Conservation (phyloP, 306 rosid genomes). For the Cucumis hystrix region DNA sequence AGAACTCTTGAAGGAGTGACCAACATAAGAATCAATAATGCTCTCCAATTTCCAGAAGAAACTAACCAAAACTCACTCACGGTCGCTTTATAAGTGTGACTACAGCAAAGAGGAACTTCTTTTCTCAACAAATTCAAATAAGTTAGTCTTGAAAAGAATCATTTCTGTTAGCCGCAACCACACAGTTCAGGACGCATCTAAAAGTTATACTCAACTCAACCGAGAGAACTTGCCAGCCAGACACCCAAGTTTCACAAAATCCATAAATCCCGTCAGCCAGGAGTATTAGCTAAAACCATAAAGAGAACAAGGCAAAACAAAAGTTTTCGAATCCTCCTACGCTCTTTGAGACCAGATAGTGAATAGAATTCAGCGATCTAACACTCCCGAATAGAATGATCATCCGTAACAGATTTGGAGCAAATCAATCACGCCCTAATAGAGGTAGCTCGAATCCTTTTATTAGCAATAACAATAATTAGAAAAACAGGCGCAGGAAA, state of each 20-base stretch:
- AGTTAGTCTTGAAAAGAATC: neutral
- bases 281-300: neutral
- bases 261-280: neutral
- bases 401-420: neutral
- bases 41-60: neutral
- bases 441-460: neutral
- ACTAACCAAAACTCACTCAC: neutral
- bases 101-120: neutral
- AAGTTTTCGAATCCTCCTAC: neutral
- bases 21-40: neutral
- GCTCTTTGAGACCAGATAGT: neutral
- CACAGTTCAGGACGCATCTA: neutral
- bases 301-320: neutral
- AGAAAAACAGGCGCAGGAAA: neutral
- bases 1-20: neutral
- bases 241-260: neutral
- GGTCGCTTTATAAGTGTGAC: neutral
- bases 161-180: neutral
- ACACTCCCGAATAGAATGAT: neutral
- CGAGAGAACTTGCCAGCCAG: neutral
- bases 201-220: neutral
- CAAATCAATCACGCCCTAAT: neutral
- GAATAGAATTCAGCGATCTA: neutral
- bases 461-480: neutral
- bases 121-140: neutral